Conservation (phyloP, 2,329 filamentous ascomycete species). For the Aspergillus aculeatus region DNA sequence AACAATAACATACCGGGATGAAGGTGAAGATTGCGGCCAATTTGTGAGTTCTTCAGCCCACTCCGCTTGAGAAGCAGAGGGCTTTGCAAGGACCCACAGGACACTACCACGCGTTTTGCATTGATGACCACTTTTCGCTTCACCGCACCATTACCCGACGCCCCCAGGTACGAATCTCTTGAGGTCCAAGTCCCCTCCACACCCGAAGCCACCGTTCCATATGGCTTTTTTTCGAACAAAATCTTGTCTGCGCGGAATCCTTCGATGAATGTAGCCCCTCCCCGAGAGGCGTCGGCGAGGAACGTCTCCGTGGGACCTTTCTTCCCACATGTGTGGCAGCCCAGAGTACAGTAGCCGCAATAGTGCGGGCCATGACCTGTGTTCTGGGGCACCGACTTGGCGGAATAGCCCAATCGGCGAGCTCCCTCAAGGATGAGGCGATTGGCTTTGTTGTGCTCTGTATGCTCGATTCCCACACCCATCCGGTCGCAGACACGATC, state of each 20-base stretch:
- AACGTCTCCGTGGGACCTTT: slow-evolving; percentile 74
- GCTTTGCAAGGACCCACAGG: slow-evolving; percentile 72
- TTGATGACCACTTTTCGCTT: slow-evolving; percentile 67
- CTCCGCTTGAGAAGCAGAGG: slow-evolving; percentile 75
- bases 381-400: slow-evolving; percentile 73
- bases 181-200: slow-evolving; percentile 74
- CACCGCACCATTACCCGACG: slow-evolving; percentile 52
- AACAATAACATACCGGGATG: slow-evolving; percentile 66
- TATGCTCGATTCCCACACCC: slow-evolving; percentile 66
- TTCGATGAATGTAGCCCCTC: slow-evolving; percentile 80
- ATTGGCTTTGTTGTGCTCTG: slow-evolving; percentile 74
- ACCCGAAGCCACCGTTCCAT: slow-evolving; percentile 62
- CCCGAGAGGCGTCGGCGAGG: slow-evolving; percentile 73
- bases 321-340: slow-evolving; percentile 67
- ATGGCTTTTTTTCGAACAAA: slow-evolving; percentile 59
- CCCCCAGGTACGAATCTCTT: slow-evolving; percentile 61
- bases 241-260: slow-evolving; percentile 72
- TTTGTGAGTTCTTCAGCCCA: slow-evolving; percentile 75
- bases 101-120: slow-evolving; percentile 78
- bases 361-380: slow-evolving; percentile 70
- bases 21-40: slow-evolving; percentile 77
- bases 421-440: slow-evolving; percentile 71
- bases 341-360: slow-evolving; percentile 65
- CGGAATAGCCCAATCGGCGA: slow-evolving; percentile 69
- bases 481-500: slow-evolving; percentile 77